These are phyloP conservation scores for Choiromyces venosus DNA, from an alignment of 495 filamentous ascomycete species.

Conservation along the genomic window DNA sequence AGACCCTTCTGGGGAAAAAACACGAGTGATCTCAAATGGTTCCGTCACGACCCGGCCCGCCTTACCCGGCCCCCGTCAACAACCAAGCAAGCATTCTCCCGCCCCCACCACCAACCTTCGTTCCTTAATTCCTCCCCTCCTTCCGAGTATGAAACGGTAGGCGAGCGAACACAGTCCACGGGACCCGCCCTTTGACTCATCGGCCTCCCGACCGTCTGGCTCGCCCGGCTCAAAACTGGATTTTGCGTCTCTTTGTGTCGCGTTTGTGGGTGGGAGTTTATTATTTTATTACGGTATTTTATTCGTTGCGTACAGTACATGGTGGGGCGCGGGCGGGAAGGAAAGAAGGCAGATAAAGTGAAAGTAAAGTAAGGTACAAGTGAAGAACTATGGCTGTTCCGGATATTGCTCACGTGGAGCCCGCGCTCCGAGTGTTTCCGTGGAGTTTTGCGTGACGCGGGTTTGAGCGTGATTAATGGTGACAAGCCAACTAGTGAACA, in stretches of 20 bases:
- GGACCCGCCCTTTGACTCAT: neutral
- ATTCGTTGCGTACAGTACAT: neutral
- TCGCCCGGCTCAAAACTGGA: neutral
- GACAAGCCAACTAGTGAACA: too few relatives aligned
- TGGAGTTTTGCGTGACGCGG: neutral
- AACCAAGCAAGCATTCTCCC: neutral
- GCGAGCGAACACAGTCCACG: neutral
- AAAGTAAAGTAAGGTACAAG: neutral
- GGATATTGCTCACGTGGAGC: neutral
- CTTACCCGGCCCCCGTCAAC: neutral
- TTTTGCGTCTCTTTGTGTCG: neutral
- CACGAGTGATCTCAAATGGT: neutral
- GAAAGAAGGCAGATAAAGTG: too few relatives aligned
- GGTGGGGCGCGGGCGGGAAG: neutral
- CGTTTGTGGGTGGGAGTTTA: too few relatives aligned
- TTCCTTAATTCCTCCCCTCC: too few relatives aligned
- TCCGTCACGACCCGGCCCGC: neutral
- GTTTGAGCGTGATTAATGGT: neutral
- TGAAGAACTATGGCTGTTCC: neutral
- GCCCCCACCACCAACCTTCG: neutral
- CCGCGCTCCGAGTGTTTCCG: neutral
- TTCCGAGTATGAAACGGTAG: neutral
- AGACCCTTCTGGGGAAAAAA: neutral
- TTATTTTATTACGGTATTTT: neutral
- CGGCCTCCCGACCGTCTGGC: constrained; percentile 1